Evolutionary conservation across 306 rosid genomes (phyloP), one percentile per base, ranked within the genome.

Genomic region (Mucuna pruriens): DNA sequence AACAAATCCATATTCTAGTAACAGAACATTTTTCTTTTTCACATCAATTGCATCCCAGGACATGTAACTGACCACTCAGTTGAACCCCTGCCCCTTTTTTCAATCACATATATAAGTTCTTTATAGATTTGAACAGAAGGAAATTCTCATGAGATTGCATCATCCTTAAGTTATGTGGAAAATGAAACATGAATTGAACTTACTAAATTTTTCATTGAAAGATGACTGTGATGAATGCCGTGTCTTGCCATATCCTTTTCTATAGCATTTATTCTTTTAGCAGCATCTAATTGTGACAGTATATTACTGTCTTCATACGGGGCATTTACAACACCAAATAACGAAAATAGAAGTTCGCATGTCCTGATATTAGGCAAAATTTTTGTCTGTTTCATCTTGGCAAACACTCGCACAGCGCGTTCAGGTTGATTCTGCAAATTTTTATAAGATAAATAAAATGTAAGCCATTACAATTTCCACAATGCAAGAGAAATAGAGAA

Each of bases 371-470:
- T 77, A 79, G 98, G 98, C 77, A 49, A 22, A 75, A 90, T 44
- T 62, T 90, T 83, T 33, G 85, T 70, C 60, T 68, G 86, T 83
- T 87, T 90, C 97, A 94, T 94, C 86, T 89, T 92, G 79, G 90
- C 91, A 8, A 94, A 84, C 79, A 89, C 88, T 85, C 62, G 86
- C 71, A 94, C 68, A 2, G 94, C 97, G 10, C 87, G 90, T 81
- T 94, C 98, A 64, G 95, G 97, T 82, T 85, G 88, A 84, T 91
- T 91, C 97, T 92, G 90, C 85, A 84, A 67, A 80, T 79, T 84
- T 77, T 74, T 67, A 82, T 36, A 51, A 20, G 63, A 80, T 45
- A 67, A 60, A 65, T 49, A 38, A 51, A 77, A 78, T 9, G 73
- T 55, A 83, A 86, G 20, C 55, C 54, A 9, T 16, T 68, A 31